phyloP scores from a whole-genome alignment of 108 stramenopile species.

The Hondaea fermentalgiana region DNA sequence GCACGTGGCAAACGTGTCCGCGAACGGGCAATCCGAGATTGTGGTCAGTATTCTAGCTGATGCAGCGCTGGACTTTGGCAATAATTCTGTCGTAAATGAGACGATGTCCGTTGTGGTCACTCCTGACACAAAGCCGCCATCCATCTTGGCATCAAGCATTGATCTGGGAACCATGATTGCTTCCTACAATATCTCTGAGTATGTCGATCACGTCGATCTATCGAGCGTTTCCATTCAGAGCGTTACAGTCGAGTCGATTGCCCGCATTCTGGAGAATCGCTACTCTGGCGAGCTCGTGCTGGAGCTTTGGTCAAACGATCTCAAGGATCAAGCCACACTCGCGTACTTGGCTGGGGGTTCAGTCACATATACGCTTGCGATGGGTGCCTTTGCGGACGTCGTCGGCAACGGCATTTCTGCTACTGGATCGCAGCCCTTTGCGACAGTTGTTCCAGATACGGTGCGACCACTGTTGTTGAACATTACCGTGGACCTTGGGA shows the following conservation, averaged over 20 bases:
- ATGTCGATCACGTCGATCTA: neutral
- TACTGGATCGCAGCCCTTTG: neutral
- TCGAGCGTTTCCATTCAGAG: neutral
- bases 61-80: neutral
- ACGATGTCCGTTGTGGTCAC: neutral
- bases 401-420: neutral
- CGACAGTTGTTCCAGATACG: neutral
- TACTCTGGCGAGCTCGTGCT: neutral
- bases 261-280: neutral
- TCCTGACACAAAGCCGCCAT: neutral
- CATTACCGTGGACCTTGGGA: neutral
- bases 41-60: neutral
- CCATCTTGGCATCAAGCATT: neutral
- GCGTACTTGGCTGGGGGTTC: neutral
- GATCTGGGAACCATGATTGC: neutral
- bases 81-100: neutral
- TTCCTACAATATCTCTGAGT: neutral
- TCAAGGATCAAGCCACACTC: neutral
- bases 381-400: neutral
- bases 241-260: neutral
- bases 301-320: neutral
- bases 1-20: neutral
- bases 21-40: neutral
- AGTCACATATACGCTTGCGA: neutral
- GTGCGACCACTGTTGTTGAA: neutral